Base-by-base conservation (phyloP, 495 filamentous ascomycete species). In the Xylaria sp. region DNA sequence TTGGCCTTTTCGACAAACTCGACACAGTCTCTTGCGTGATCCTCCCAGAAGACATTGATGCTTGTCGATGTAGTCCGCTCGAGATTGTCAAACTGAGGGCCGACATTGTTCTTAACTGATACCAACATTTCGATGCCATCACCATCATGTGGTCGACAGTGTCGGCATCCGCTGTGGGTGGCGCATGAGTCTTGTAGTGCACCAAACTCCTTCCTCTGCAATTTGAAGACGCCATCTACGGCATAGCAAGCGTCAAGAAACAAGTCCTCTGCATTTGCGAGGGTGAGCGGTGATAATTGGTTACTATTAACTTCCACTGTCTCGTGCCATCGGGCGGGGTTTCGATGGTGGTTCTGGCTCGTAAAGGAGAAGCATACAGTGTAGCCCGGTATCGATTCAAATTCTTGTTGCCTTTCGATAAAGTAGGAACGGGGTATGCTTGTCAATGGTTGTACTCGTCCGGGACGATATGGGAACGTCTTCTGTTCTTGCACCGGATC, bases 371-470 rank as follows among this genome's bases (percentile, higher is more conserved):
- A 71, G 35, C 78, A 73, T 63, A 85, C 78, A n/a, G 70, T 75
- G 72, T 84, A 85, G 9, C 84, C 84, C 4, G 84, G 82, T 5
- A 82, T 70, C 12, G 75, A 78, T 46, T 85, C 83, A 66, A 84
- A 85, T 6, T 69, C 55, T 66, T 85, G 84, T 1, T 79, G 73
- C 7, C 79, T 76, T 63, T 85, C 81, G 63, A 82, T 69, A 61
- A 85, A 85, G 29, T 71, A 78, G 58, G 79, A 78, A 64, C 73
- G 76, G 41, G 84, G 84, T 26, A 85, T 72, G 64, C 79, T 84
- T 12, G 74, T 69, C 29, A 84, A 73, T 0, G 82, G 79, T 29
- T 80, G 74, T 8, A 80, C 80, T 21, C 74, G 77, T 44, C 75
- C 79, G 0, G 73, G 69, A 17, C 75, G 78, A 24, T 81, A 78